Percentiles rank a stretch among this genome's conserved stretches.
Evolutionary conservation across 2,329 filamentous ascomycete genomes (phyloP).

Genomic region (Fusarium oxysporum): DNA sequence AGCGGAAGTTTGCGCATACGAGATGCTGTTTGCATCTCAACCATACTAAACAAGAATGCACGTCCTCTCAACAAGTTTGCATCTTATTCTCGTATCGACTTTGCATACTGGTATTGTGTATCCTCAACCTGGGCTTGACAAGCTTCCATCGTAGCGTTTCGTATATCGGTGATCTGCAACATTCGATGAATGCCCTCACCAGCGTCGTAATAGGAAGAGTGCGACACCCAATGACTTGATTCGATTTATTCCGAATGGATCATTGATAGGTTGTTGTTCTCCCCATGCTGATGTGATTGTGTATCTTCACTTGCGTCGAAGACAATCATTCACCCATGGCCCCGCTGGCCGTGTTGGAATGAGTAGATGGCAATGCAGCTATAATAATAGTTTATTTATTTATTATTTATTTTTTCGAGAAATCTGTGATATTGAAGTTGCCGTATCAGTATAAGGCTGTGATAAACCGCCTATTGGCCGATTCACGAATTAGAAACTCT

Average conservation of each 20-base stretch:
- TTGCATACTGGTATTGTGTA: neutral
- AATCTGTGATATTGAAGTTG: neutral
- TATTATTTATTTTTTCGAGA: too few species aligned
- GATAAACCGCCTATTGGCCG: neutral
- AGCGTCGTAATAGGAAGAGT: neutral
- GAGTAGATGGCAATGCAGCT: neutral
- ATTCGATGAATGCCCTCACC: neutral
- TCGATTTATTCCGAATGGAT: constrained; percentile 15
- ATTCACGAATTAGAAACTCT: neutral
- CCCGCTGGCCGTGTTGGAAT: neutral
- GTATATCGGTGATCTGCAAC: neutral
- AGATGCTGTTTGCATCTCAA: neutral
- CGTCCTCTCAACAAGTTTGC: neutral
- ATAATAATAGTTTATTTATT: neutral
- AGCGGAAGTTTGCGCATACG: neutral
- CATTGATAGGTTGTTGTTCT: neutral
- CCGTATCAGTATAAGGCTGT: neutral
- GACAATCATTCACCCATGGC: neutral
- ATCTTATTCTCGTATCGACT: neutral
- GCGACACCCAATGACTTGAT: neutral
- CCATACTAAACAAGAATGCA: neutral
- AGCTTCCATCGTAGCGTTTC: neutral
- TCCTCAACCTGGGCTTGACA: neutral
- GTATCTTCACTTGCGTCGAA: constrained; percentile 8
- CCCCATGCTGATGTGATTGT: constrained; percentile 14